A percentile compares a stretch with the other conserved stretches of the same genome.
Conservation (phyloP, 2,329 filamentous ascomycete species). For the Colletotrichum sp. region DNA sequence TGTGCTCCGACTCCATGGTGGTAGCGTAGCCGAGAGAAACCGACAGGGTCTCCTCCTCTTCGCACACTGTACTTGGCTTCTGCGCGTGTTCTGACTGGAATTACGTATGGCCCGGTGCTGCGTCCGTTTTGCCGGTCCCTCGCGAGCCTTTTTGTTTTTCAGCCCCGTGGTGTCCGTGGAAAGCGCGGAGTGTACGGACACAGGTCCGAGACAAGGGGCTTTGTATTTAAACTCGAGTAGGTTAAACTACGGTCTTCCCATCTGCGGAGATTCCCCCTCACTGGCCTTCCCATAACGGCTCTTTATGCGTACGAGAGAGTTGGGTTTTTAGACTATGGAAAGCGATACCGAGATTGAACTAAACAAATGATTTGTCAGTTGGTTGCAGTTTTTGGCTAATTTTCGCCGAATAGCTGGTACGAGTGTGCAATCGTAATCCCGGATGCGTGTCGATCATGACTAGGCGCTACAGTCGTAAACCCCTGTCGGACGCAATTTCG, state of each 20-base stretch:
- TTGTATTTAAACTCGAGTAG: background rate
- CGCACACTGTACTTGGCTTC: background rate
- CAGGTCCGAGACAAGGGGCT: background rate
- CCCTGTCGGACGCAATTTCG: background rate
- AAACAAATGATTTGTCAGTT: background rate
- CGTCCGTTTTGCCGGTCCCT: background rate
- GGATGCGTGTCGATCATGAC: background rate
- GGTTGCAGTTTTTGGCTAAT: background rate
- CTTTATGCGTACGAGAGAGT: background rate
- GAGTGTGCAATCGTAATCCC: background rate
- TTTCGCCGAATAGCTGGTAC: background rate
- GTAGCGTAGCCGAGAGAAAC: background rate
- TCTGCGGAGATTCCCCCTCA: background rate
- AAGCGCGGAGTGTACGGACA: background rate
- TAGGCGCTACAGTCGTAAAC: background rate
- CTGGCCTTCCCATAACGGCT: background rate
- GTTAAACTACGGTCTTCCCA: background rate
- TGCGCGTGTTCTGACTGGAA: background rate
- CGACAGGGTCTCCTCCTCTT: background rate
- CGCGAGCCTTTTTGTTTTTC: background rate
- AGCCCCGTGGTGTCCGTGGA: constrained; percentile 1
- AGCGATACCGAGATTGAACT: background rate
- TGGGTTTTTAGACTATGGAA: background rate
- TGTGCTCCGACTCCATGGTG: background rate
- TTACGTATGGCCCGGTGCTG: background rate